These are phyloP conservation scores for Fusarium heterosporum DNA, from an alignment of 2,329 filamentous ascomycete species.

Conservation along the genomic window DNA sequence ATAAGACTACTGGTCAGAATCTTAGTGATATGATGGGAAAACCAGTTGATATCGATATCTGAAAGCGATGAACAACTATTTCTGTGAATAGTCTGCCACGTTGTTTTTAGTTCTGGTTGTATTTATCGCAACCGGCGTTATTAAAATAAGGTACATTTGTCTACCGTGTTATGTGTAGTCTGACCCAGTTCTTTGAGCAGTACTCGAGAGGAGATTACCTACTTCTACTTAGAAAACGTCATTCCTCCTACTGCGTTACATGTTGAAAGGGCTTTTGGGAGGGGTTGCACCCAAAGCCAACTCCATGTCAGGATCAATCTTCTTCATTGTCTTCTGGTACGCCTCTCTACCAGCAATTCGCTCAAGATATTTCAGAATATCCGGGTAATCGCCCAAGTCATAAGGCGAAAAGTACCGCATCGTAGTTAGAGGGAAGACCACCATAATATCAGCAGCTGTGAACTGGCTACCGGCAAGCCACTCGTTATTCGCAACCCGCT, in stretches of 20 bases:
- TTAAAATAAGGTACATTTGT: too few relatives aligned
- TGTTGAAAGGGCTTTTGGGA: constrained; percentile 13
- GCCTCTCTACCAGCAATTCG: constrained; percentile 58
- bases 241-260: neutral
- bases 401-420: constrained; percentile 64
- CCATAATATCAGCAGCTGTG: constrained; percentile 75
- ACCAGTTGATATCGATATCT: neutral
- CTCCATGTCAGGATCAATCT: constrained; percentile 61
- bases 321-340: constrained; percentile 61
- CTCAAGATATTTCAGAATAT: constrained; percentile 60
- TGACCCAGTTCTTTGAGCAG: too few relatives aligned
- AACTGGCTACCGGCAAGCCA: constrained; percentile 73
- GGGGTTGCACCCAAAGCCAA: constrained; percentile 45
- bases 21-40: neutral
- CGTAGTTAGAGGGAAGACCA: constrained; percentile 70
- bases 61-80: too few relatives aligned
- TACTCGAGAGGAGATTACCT: too few relatives aligned
- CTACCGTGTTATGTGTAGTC: too few relatives aligned
- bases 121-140: too few relatives aligned
- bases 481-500: constrained; percentile 58
- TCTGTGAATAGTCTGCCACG: too few relatives aligned
- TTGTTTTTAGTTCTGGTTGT: too few relatives aligned
- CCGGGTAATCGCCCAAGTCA: constrained; percentile 55
- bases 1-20: neutral
- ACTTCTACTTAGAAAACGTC: too few relatives aligned